Conservation (phyloP, 2,329 filamentous ascomycete genomes). For the Colletotrichum aenigma region DNA sequence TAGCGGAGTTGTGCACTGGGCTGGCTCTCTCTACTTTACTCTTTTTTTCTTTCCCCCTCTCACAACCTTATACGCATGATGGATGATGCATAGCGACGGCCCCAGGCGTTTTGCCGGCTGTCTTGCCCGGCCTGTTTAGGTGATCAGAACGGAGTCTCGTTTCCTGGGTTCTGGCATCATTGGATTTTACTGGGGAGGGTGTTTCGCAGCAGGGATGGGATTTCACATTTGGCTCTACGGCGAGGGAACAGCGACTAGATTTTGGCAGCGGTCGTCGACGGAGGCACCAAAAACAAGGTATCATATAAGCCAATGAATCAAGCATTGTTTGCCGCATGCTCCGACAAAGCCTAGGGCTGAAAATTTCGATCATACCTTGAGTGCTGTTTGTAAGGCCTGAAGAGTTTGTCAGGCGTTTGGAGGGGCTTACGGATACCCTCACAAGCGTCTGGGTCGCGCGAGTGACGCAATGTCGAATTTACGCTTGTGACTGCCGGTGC, state of each 20-base stretch:
- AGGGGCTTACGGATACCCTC: not conserved
- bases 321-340: not conserved
- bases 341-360: not conserved
- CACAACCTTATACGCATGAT: slow-evolving; percentile 7
- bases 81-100: slow-evolving; percentile 23
- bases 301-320: slow-evolving; percentile 3
- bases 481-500: not conserved
- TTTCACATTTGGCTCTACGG: not conserved
- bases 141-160: slow-evolving; percentile 12
- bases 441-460: not conserved
- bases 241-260: not conserved
- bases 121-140: slow-evolving; percentile 7
- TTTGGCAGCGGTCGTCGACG: not conserved
- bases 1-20: not conserved
- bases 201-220: not conserved
- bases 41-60: not conserved
- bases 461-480: slow-evolving; percentile 9
- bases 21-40: not conserved
- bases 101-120: slow-evolving; percentile 20
- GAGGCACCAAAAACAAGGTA: not conserved
- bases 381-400: not conserved
- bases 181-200: slow-evolving; percentile 16
- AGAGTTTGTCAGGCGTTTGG: not conserved
- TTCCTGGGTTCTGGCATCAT: slow-evolving; percentile 11
- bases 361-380: not conserved